Conservation (phyloP, 192 early-diverging fungal species). For the Coemansia sp. region DNA sequence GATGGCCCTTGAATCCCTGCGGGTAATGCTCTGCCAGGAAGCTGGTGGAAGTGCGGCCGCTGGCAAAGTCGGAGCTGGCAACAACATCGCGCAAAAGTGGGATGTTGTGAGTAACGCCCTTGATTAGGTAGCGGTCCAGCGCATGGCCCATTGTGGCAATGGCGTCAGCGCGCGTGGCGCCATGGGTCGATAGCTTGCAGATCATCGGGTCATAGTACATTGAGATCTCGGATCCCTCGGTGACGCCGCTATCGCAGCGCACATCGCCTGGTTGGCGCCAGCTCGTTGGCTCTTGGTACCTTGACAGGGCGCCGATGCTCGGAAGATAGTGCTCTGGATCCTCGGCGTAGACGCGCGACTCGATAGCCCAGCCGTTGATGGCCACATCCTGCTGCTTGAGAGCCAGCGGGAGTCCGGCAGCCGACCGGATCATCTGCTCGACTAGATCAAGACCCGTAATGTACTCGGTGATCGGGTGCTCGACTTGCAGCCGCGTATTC, state of each 20-base stretch:
- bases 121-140: slow-evolving; percentile 89
- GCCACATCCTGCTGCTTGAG: slow-evolving; percentile 75
- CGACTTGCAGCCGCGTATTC: slow-evolving; percentile 82
- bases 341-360: slow-evolving; percentile 96
- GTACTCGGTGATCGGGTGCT: slow-evolving; percentile 80
- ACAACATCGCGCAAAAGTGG: slow-evolving; percentile 89
- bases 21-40: slow-evolving; percentile 92
- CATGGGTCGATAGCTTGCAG: slow-evolving; percentile 92
- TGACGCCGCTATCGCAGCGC: slow-evolving; percentile 92
- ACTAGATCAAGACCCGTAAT: slow-evolving; percentile 89
- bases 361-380: slow-evolving; percentile 90
- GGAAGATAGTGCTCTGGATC: slow-evolving; percentile 93
- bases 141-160: slow-evolving; percentile 79
- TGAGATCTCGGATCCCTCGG: slow-evolving; percentile 90
- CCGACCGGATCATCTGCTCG: slow-evolving; percentile 94
- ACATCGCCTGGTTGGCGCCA: slow-evolving; percentile 57
- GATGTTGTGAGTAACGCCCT: slow-evolving; percentile 95
- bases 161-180: slow-evolving; percentile 72
- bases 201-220: slow-evolving; percentile 97
- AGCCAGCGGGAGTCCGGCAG: slow-evolving; percentile 73
- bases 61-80: slow-evolving; percentile 67
- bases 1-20: slow-evolving; percentile 79
- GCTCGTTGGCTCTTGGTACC: slow-evolving; percentile 78
- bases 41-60: slow-evolving; percentile 80
- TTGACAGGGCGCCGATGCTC: slow-evolving; percentile 82